Evolutionary conservation across 2,329 filamentous ascomycete genomes (phyloP), one percentile per base, ranked within the genome.

Genomic region (Neopestalotiopsis rosae): DNA sequence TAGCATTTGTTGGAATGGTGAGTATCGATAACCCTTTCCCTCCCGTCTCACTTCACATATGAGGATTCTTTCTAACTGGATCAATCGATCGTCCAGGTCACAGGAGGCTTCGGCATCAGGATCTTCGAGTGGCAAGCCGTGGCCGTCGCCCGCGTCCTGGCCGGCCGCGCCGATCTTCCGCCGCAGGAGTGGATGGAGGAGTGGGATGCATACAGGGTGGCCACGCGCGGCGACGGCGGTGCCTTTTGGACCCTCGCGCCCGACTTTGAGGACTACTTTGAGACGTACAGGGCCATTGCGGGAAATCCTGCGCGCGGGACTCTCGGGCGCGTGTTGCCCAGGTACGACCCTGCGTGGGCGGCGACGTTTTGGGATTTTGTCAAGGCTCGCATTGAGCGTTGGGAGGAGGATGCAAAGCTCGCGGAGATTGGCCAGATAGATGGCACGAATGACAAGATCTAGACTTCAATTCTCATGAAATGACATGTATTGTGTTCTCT

Each of bases 91-190:
- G 92, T 92, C 79, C 91, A 90, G 74, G 84, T 91, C 24, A 63
- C 61, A 5, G 61, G 61, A 14, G 24, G 61, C 13, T 63, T 63
- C 9, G 61, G 61, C 10, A 63, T 45, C 13, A 13, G 61, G 9
- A 34, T 34, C 32, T 91, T 90, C 67, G 90, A 92, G 78, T 91
- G 88, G 88, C 90, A 92, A 73, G 89, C 89, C 4, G 89, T 91
- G 0, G 82, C 88, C 1, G 88, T 86, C 0, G 89, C 90, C 1
- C 81, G 89, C 0, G 77, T 90, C 2, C 81, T 91, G 0, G 85
- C 89, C 0, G 87, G 88, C 0, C 81, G 87, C 1, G 84, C 84
- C 0, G 78, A 72, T 0, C 77, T 91, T 1, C 90, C 90, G 0
- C 71, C 83, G 0, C 30, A 79, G 0, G 78, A 80, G 13, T 86